Evolutionary conservation across 257 asterid genomes (phyloP).

Genomic region (Nicotiana knightiana): DNA sequence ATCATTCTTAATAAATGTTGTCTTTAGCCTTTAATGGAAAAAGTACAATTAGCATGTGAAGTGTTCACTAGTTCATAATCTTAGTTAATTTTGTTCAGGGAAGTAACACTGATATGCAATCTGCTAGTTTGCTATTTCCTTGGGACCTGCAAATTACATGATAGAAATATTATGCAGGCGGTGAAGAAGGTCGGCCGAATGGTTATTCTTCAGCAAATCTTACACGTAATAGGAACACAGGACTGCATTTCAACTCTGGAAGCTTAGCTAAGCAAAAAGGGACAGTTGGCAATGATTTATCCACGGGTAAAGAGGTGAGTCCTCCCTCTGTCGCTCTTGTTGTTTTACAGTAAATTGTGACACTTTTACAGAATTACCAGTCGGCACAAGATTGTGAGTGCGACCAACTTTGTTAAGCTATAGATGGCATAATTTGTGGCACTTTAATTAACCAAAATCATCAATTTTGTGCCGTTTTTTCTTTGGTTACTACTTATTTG

Average conservation of each 20-base stretch:
- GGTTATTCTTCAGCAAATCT: slow-evolving; percentile 44
- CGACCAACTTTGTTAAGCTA: neutral
- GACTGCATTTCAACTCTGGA: slow-evolving; percentile 42
- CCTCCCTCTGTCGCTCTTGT: neutral
- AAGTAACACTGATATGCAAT: neutral
- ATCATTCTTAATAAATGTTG: neutral
- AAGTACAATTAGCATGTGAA: neutral
- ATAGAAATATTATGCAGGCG: slow-evolving; percentile 38
- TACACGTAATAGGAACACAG: slow-evolving; percentile 39
- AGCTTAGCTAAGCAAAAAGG: slow-evolving; percentile 54
- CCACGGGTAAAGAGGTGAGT: slow-evolving; percentile 54
- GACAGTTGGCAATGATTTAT: slow-evolving; percentile 37
- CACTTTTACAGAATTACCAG: neutral
- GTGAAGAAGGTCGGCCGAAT: slow-evolving; percentile 54
- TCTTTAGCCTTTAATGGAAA: neutral
- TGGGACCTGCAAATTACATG: neutral
- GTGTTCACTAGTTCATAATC: neutral
- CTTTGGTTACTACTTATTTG: neutral
- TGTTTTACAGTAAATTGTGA: neutral
- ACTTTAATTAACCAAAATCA: neutral
- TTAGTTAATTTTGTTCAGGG: neutral
- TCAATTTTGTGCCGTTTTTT: neutral
- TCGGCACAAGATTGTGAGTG: neutral
- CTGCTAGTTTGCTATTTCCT: neutral
- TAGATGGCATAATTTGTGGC: neutral